These are phyloP conservation scores for Fusarium sublunatum DNA, from an alignment of 2,329 filamentous ascomycete genomes.

Conservation along the genomic window DNA sequence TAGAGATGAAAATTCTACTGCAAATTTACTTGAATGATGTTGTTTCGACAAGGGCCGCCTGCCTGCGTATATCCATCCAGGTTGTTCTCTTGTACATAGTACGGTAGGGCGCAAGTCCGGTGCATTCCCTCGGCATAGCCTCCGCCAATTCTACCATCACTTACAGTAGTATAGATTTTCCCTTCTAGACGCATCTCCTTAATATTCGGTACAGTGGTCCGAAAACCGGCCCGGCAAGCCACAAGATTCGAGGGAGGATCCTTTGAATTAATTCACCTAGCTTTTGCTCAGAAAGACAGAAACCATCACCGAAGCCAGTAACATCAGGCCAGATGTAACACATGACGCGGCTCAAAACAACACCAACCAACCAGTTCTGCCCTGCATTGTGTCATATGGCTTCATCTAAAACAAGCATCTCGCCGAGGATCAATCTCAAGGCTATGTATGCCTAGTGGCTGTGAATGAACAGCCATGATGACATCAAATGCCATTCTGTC, in stretches of 20 bases:
- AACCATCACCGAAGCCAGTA: constrained; percentile 3
- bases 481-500: constrained; percentile 9
- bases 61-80: constrained; percentile 17
- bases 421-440: constrained; percentile 5
- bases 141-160: constrained; percentile 26
- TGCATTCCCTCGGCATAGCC: constrained; percentile 36
- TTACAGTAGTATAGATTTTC: constrained; percentile 13
- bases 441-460: constrained; percentile 4
- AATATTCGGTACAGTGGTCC: constrained; percentile 23
- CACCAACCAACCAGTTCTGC: constrained; percentile 8
- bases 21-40: constrained; percentile 5
- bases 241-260: constrained; percentile 13
- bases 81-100: constrained; percentile 10
- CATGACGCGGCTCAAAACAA: constrained; percentile 29
- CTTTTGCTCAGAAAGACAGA: constrained; percentile 19
- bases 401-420: constrained; percentile 7
- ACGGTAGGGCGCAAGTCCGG: too few species aligned
- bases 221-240: constrained; percentile 35
- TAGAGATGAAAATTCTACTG: not conserved
- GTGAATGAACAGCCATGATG: not conserved
- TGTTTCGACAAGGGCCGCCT: constrained; percentile 7
- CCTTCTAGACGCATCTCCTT: constrained; percentile 18
- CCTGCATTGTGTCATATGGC: constrained; percentile 10
- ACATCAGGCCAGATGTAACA: constrained; percentile 19
- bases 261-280: constrained; percentile 31